Base-by-base conservation (phyloP, 108 stramenopile genomes). In the Seminavis robusta region DNA sequence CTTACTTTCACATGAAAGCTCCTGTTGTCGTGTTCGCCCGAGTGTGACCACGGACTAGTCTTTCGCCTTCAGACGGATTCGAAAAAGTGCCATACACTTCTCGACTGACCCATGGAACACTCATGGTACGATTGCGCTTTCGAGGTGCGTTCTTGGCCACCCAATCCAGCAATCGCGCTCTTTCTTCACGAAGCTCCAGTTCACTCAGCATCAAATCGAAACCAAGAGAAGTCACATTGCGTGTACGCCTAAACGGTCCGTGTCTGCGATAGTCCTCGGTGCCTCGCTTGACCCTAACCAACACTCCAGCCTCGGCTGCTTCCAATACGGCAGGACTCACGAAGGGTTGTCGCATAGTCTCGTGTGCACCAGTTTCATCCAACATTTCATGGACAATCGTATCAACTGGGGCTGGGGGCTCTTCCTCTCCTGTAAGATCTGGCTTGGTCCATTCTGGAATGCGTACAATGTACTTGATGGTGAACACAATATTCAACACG, bases 271-370 rank as follows among this genome's bases (percentile, higher is more conserved):
- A 47, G 28, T 65, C 55, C 44, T 43, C 34, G 10, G 54, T 64
- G 41, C 69, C 59, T 29, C 60, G 36, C 39, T 60, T 44, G 11
- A 79, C 52, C 10, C 62, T 32, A 4, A 76, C 58, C 49, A 72
- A 34, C 1, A 64, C 58, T 30, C 82, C 82, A 0, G 78, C 63
- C 48, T 83, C 82, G 32, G 79, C 80, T 1, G 82, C 78, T 55
- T 83, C 78, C 4, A 83, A 59, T 19, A 83, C 79, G 3, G 78
- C 68, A 17, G 78, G 75, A 46, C 72, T 83, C 8, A 67, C 70
- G 40, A 73, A 83, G 15, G 63, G 63, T 44, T 65, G 63, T n/a
- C 40, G 23, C 45, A 65, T 40, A 0, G 13, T 11, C 38, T 65
- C 63, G 21, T 48, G 47, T 0, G 56, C 27, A 9, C 13, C 41